phyloP scores from a whole-genome alignment of 1,284 basidiomycete genomes.

The Anthracocystis walkeri region DNA sequence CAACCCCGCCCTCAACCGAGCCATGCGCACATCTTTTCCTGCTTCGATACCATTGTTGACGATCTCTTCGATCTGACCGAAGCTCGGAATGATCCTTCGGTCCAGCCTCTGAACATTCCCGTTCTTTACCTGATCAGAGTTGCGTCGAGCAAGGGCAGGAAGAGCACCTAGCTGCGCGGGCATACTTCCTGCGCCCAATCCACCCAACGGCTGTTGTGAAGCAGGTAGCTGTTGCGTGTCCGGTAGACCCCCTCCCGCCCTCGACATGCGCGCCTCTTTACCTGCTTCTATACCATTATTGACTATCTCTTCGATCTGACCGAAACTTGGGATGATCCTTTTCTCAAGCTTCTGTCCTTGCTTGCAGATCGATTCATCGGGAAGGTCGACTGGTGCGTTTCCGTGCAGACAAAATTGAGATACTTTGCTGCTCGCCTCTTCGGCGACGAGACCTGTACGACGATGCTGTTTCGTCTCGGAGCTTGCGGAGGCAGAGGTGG shows the following conservation, averaged over 20 bases:
- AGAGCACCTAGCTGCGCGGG: neutral
- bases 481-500: neutral
- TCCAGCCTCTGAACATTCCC: neutral
- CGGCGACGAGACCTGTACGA: neutral
- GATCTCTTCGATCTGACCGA: constrained; percentile 9
- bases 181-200: no score
- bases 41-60: constrained; percentile 10
- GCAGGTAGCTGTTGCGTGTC: no score
- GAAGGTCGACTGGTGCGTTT: constrained; percentile 8
- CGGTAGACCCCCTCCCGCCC: no score
- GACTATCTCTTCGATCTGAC: constrained; percentile 9
- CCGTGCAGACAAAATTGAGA: constrained; percentile 25
- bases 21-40: constrained; percentile 1
- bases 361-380: constrained; percentile 12
- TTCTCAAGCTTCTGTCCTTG: neutral
- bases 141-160: no score
- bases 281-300: constrained; percentile 6
- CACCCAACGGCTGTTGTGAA: no score
- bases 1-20: neutral
- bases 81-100: no score
- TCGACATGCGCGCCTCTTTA: constrained; percentile 6
- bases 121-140: no score
- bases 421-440: neutral
- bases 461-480: neutral
- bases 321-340: constrained; percentile 3